Evolutionary conservation across 495 filamentous ascomycete species (phyloP), one percentile per base, ranked within the genome.

Genomic region (Aspergillus incahuasiensis): DNA sequence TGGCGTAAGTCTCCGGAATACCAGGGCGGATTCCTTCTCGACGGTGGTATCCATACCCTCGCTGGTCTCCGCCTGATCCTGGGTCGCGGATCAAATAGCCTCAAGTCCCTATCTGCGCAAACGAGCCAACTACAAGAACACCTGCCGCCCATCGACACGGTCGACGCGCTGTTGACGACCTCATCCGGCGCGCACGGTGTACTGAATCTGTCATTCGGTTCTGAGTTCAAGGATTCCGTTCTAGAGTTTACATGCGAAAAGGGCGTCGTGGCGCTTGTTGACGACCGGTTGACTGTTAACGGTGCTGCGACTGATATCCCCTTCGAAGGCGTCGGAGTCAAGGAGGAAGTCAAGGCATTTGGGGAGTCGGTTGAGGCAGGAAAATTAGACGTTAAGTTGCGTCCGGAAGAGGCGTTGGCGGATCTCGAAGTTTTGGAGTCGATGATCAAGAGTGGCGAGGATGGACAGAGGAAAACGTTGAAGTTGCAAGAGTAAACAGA

Each of bases 1-100:
- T 94, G 89, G 89, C 82, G 89, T 18, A 89, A 86, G 62, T 78
- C 55, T 13, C 89, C 89, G 0, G 70, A 78, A 32, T 81, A 91
- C 62, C 86, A 90, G 64, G 89, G 88, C 21, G 89, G 89, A 18
- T 94, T 91, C 61, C 64, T 91, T 18, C 73, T 92, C 0, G 89
- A 92, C 58, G 89, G 85, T 3, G 88, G 89, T 3, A 82, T 94
- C 6, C 89, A 92, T 63, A 82, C 80, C 52, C 72, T 85, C 28
- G 89, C 89, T 16, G 86, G 72, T 0, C 69, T 86, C 8, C 71
- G 86, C 43, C 62, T 82, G 41, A 65, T 92, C 43, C 68, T 91
- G 1, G 83, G 82, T 16, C 34, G 48, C 5, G 58, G 67, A 15
- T 68, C 76, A 16, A 69, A 74, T 35, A 69, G 58, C 39, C 61